phyloP scores from a whole-genome alignment of 352 stramenopile genomes.

The Phytophthora podocarpi region DNA sequence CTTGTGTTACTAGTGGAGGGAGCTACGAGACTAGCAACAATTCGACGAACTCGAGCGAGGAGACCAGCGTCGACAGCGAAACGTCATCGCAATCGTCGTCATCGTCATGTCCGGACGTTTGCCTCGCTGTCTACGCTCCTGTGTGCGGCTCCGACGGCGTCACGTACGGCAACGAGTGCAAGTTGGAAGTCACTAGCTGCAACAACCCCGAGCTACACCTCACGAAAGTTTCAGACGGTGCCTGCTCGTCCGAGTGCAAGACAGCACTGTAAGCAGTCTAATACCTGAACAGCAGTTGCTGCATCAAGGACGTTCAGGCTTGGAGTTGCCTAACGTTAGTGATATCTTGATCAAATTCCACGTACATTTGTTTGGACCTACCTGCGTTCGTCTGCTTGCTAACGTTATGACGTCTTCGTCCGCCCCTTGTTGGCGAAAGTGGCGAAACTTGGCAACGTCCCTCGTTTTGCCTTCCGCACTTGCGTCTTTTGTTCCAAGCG shows the following conservation, averaged over 20 bases:
- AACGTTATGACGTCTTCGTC: constrained; percentile 11
- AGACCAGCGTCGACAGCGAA: neutral
- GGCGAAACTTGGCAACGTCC: constrained; percentile 58
- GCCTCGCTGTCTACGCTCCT: constrained; percentile 21
- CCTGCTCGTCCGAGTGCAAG: constrained; percentile 14
- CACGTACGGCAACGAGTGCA: constrained; percentile 44
- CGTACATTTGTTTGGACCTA: too few relatives aligned
- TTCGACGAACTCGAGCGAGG: constrained; percentile 13
- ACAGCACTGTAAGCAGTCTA: neutral
- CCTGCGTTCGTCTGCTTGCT: too few relatives aligned
- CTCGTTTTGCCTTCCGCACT: constrained; percentile 53
- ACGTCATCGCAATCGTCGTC: neutral
- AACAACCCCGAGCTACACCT: constrained; percentile 22
- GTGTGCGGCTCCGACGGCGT: constrained; percentile 44
- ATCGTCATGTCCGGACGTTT: constrained; percentile 29
- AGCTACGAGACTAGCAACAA: constrained; percentile 1
- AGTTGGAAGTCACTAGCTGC: constrained; percentile 28
- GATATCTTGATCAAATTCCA: too few relatives aligned
- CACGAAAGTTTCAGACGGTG: constrained; percentile 14
- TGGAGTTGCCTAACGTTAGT: too few relatives aligned
- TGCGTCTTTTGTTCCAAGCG: constrained; percentile 51
- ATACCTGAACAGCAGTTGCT: too few relatives aligned
- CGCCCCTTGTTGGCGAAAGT: constrained; percentile 26
- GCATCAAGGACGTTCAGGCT: too few relatives aligned
- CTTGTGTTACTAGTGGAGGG: constrained; percentile 24